These are phyloP conservation scores for Coniophora puteana DNA, from an alignment of 1,284 basidiomycete genomes.

Conservation along the genomic window DNA sequence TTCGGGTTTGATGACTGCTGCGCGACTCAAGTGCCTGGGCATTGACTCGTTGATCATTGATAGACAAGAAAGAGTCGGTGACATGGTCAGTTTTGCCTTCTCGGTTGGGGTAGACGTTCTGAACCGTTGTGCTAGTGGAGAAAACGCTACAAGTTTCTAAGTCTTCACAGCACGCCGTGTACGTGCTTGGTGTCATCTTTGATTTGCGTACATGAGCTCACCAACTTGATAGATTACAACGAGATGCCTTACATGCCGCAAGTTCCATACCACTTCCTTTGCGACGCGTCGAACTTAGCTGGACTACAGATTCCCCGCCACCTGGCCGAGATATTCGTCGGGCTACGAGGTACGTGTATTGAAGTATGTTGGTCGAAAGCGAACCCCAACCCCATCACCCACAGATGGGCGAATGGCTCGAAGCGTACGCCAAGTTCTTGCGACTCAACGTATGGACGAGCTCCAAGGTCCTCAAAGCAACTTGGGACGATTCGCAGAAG, in stretches of 20 bases:
- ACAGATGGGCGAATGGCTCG: conserved; percentile 59
- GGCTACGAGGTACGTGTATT: conserved; percentile 25
- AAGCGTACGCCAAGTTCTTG: conserved; percentile 49
- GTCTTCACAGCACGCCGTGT: conserved; percentile 24
- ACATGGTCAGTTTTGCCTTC: conserved; percentile 11
- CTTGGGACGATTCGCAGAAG: conserved; percentile 29
- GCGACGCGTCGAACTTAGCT: background rate
- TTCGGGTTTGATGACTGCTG: conserved; percentile 32
- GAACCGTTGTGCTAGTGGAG: conserved; percentile 20
- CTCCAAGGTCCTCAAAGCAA: conserved; percentile 35
- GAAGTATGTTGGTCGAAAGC: background rate
- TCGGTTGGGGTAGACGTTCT: background rate
- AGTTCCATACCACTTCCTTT: conserved; percentile 1
- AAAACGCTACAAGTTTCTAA: conserved; percentile 29
- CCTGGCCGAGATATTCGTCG: conserved; percentile 38
- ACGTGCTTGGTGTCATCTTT: background rate
- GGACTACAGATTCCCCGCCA: conserved; percentile 27
- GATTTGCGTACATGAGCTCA: background rate
- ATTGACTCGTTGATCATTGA: conserved; percentile 33
- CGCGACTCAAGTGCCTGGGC: conserved; percentile 34
- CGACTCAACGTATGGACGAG: conserved; percentile 58
- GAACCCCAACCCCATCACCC: background rate
- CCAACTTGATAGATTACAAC: conserved; percentile 13
- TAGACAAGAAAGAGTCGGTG: conserved; percentile 29
- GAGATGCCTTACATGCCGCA: conserved; percentile 25